These are phyloP conservation scores for Urochloa ruziziensis DNA, from an alignment of 176 grass and related monocot genomes.

Conservation along the genomic window DNA sequence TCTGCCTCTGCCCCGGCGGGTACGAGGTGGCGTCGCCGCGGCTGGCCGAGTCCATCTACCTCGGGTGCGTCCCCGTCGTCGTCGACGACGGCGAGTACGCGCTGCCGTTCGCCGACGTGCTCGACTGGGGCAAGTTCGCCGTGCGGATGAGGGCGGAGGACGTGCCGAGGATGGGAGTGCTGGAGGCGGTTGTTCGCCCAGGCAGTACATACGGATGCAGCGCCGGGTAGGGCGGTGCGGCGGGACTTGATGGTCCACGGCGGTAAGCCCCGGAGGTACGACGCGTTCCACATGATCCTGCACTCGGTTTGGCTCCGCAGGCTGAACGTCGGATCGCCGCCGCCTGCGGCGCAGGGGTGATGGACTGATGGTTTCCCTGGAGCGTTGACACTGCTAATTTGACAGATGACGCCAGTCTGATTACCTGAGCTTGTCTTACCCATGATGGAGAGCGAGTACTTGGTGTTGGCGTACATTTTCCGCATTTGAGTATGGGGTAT, in stretches of 20 bases:
- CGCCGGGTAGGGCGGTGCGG: constrained; percentile 43
- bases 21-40: constrained; percentile 93
- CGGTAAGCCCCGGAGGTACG: constrained; percentile 47
- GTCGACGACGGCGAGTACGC: constrained; percentile 68
- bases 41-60: constrained; percentile 79
- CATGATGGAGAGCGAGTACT: neutral
- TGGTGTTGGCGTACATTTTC: neutral
- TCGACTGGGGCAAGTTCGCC: constrained; percentile 82
- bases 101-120: constrained; percentile 74
- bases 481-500: neutral
- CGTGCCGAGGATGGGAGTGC: constrained; percentile 62
- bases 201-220: constrained; percentile 82
- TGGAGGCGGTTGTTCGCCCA: constrained; percentile 52
- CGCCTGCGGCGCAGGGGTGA: neutral
- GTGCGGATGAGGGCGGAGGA: constrained; percentile 57
- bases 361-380: constrained; percentile 19
- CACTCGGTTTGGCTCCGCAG: constrained; percentile 91
- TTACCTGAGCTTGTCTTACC: neutral
- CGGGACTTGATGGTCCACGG: constrained; percentile 75
- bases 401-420: neutral
- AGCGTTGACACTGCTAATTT: neutral
- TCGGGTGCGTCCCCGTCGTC: constrained; percentile 84
- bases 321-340: constrained; percentile 54
- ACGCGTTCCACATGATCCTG: constrained; percentile 84
- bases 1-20: constrained; percentile 84